Base-by-base conservation (phyloP, 1,139 yeast species). In the Pichia terricola region DNA sequence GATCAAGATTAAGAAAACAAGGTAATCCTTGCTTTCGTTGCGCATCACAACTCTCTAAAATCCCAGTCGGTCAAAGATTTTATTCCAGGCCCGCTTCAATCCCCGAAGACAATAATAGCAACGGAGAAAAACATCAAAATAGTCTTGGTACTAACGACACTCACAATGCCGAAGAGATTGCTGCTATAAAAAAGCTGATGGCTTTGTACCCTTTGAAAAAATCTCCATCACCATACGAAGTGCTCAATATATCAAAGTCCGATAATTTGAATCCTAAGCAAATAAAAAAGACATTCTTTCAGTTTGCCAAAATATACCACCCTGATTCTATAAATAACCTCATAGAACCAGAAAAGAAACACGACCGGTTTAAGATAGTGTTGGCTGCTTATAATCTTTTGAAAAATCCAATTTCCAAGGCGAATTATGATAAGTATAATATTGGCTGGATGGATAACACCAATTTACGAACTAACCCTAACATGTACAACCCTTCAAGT, bases 301-400 rank as follows among this genome's bases (percentile, higher is more conserved):
- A 73, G 45, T 72, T 79, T 45, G 91, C 94, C 16, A 87, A 85
- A 61, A 59, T 79, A 6, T 89, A 91, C 57, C 97, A 91, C 57
- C 97, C 98, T 0, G 98, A 91, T 63, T 65, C 81, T 5, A 52
- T 52, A 35, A 37, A 49, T 9, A 51, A 50, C 35, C 48, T 52
- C 40, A 56, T 54, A 16, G 40, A 42, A 25, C 40, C 48, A 27
- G 68, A 66, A 3, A 65, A 65, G 43, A 79, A 78, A 51, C 60
- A 76, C 35, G 72, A 68, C 16, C 65, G 95, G 46, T 89, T 87
- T 61, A 85, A 83, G 55, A 67, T 72, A 50, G 64, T 88, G 5
- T 79, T 81, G 35, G 74, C 77, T 28, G 95, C 96, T 0, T 89
- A 91, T 59, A 77, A 77, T 11, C 66, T 86, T 11, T 63, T 89